Percentiles rank a stretch among this genome's conserved stretches.
phyloP scores from a whole-genome alignment of 176 grass and related monocot species.

The Phoenix dactylifera region DNA sequence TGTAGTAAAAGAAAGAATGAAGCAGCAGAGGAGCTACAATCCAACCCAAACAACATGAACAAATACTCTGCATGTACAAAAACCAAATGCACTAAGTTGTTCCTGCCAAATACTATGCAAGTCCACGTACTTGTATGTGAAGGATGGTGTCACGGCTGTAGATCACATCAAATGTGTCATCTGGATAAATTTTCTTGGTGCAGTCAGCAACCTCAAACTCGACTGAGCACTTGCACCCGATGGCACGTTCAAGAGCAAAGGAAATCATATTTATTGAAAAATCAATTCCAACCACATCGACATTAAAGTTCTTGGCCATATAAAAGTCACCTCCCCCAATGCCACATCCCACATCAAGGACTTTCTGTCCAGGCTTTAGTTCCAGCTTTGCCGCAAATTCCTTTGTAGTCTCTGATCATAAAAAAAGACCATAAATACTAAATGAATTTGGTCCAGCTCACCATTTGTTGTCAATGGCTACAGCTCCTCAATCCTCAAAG shows the following conservation, averaged over 20 bases:
- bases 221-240: conserved; percentile 71
- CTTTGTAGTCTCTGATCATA: conserved; percentile 71
- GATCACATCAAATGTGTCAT: conserved; percentile 71
- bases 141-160: conserved; percentile 99
- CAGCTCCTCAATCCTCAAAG: too few relatives aligned
- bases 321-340: conserved; percentile 96
- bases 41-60: too few relatives aligned
- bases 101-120: background rate
- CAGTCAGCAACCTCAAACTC: conserved; percentile 98
- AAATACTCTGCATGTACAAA: too few relatives aligned
- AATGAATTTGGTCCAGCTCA: too few relatives aligned
- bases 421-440: background rate
- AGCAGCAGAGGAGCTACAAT: too few relatives aligned
- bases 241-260: conserved; percentile 86
- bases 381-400: conserved; percentile 83
- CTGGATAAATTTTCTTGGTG: conserved; percentile 76
- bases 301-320: conserved; percentile 86
- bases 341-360: conserved; percentile 91
- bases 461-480: too few relatives aligned
- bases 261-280: conserved; percentile 98
- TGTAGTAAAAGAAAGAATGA: too few relatives aligned
- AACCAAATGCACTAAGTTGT: too few relatives aligned
- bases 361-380: conserved; percentile 80
- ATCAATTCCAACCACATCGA: conserved; percentile 89
- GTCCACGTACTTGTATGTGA: conserved; percentile 65